Percentiles rank a stretch among this genome's conserved stretches.
Conservation (phyloP, 2,329 filamentous ascomycete species). For the Neoarthrinium moseri region DNA sequence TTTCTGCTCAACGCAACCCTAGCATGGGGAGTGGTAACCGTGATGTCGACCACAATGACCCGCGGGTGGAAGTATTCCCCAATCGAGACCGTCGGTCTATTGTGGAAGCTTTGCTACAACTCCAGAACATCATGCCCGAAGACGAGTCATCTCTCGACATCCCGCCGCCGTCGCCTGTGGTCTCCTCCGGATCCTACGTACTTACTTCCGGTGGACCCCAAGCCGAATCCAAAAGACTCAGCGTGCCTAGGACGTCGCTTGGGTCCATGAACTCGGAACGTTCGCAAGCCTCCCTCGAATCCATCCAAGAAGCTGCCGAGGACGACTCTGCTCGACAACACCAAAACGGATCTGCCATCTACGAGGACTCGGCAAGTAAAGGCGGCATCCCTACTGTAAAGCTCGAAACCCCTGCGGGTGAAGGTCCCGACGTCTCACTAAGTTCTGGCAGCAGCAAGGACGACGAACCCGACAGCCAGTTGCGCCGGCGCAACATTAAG, state of each 20-base stretch:
- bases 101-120: constrained; percentile 26
- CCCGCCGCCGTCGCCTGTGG: constrained; percentile 16
- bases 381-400: not conserved
- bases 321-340: not conserved
- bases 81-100: constrained; percentile 26
- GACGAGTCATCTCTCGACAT: too few relatives aligned
- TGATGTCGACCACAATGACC: constrained; percentile 24
- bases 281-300: constrained; percentile 7
- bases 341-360: not conserved
- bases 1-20: not conserved
- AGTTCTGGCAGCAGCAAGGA: constrained; percentile 6
- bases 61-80: constrained; percentile 27
- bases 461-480: constrained; percentile 1
- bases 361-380: not conserved
- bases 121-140: constrained; percentile 25
- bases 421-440: constrained; percentile 10
- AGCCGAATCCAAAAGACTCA: not conserved
- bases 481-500: constrained; percentile 15
- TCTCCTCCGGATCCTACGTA: too few relatives aligned
- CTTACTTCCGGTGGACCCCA: constrained; percentile 1
- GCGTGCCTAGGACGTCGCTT: not conserved
- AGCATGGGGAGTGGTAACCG: not conserved
- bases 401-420: constrained; percentile 7
- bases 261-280: constrained; percentile 9
- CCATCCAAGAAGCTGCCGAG: constrained; percentile 10